These are phyloP conservation scores for Chlamydomonas sp. DNA, from an alignment of 139 green algal genomes.

Conservation along the genomic window DNA sequence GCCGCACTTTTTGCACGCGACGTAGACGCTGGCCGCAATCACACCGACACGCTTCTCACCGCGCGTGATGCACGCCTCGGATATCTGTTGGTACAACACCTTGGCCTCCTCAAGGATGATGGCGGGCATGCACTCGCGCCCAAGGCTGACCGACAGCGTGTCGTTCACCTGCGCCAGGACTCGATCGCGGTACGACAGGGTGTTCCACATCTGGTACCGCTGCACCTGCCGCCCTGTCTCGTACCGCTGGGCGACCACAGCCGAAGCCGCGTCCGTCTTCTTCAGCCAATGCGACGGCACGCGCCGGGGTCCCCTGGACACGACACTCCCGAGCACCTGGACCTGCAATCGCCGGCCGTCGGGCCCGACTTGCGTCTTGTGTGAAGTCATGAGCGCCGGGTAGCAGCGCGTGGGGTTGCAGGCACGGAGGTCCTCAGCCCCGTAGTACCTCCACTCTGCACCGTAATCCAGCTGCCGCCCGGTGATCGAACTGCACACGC, in stretches of 20 bases:
- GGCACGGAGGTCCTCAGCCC: background rate
- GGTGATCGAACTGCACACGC: background rate
- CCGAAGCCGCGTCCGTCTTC: background rate
- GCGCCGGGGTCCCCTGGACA: background rate
- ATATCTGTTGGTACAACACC: slow-evolving; percentile 8
- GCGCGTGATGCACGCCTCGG: background rate
- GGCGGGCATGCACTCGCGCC: background rate
- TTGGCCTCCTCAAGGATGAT: slow-evolving; percentile 15
- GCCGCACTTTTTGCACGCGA: slow-evolving; percentile 3
- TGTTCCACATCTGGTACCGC: slow-evolving; percentile 8
- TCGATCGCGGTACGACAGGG: slow-evolving; percentile 12
- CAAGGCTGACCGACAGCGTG: background rate
- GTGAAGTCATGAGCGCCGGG: too few relatives aligned
- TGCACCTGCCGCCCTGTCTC: background rate
- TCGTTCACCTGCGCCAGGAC: slow-evolving; percentile 3
- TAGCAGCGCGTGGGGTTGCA: background rate
- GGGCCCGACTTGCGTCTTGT: too few relatives aligned
- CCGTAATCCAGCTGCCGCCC: slow-evolving; percentile 2
- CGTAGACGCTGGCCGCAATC: slow-evolving; percentile 7
- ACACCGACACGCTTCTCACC: slow-evolving; percentile 4
- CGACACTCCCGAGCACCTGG: background rate
- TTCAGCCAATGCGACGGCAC: background rate
- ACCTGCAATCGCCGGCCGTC: too few relatives aligned
- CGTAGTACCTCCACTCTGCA: slow-evolving; percentile 15
- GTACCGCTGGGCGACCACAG: background rate